Conservation (phyloP, 345 rosid species). For the Capsella bursapastoris region DNA sequence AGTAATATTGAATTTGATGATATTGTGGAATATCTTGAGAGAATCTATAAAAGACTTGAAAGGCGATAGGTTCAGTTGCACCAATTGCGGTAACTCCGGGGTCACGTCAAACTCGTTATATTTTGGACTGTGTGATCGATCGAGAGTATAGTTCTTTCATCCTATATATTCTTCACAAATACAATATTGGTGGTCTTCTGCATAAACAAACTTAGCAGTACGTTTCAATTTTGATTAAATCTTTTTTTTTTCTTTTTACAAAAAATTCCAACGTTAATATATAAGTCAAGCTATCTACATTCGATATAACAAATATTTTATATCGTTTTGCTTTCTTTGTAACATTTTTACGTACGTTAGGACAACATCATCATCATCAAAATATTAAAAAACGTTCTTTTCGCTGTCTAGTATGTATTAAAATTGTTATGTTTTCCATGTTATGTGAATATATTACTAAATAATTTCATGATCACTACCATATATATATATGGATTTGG, state of each 20-base stretch:
- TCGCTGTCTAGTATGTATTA: too few relatives aligned
- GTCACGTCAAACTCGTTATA: conserved; percentile 20
- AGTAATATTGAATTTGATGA: neutral
- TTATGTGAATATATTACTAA: neutral
- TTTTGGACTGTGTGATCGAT: neutral
- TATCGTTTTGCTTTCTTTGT: too few relatives aligned
- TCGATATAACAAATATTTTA: neutral
- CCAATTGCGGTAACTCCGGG: conserved; percentile 8
- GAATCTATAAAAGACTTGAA: conserved; percentile 34
- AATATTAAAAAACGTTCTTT: too few relatives aligned
- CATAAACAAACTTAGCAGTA: neutral
- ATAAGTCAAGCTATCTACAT: too few relatives aligned
- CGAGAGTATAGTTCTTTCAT: neutral
- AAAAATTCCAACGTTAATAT: too few relatives aligned
- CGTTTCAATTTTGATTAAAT: neutral
- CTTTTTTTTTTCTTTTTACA: neutral
- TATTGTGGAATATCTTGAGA: conserved; percentile 3
- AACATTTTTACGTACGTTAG: too few relatives aligned
- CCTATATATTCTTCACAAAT: neutral
- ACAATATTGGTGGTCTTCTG: neutral
- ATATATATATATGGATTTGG: neutral
- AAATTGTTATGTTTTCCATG: neutral
- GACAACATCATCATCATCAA: too few relatives aligned
- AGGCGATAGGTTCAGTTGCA: conserved; percentile 16
- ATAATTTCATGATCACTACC: neutral